Evolutionary conservation across 208 protist species (phyloP).

Genomic region (Wallacemonas sp.): DNA sequence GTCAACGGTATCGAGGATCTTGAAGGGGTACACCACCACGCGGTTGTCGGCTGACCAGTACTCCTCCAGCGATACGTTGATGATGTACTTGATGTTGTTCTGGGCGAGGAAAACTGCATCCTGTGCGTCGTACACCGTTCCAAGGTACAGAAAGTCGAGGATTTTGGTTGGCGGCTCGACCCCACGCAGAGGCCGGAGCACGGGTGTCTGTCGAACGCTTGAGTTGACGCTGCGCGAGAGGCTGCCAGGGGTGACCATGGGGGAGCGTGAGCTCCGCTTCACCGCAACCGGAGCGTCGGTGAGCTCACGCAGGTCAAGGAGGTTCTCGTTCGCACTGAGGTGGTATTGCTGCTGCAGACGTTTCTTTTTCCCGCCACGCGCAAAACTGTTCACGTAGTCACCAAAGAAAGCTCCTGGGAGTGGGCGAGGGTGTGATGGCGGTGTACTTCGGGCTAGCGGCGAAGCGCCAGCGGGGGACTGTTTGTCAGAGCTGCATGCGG

Average conservation of each 20-base stretch:
- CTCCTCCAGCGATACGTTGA: constrained; percentile 87
- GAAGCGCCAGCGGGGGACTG: not conserved
- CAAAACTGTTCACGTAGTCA: constrained; percentile 19
- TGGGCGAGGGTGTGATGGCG: constrained; percentile 15
- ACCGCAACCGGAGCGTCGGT: not conserved
- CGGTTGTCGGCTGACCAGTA: constrained; percentile 78
- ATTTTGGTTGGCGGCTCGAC: constrained; percentile 56
- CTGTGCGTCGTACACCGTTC: constrained; percentile 71
- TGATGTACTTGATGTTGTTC: constrained; percentile 71
- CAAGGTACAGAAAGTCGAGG: constrained; percentile 81
- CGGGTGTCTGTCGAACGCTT: constrained; percentile 9
- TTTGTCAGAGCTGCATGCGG: not conserved
- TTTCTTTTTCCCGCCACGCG: constrained; percentile 15
- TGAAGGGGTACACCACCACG: constrained; percentile 69
- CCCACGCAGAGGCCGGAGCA: constrained; percentile 8
- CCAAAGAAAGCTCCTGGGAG: constrained; percentile 8
- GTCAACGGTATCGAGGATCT: constrained; percentile 60
- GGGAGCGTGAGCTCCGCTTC: constrained; percentile 4
- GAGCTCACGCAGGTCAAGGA: constrained; percentile 24
- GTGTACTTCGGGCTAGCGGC: not conserved
- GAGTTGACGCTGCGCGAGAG: constrained; percentile 8
- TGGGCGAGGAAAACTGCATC: constrained; percentile 63
- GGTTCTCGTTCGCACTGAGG: constrained; percentile 15
- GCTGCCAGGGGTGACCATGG: not conserved
- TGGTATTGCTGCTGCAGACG: constrained; percentile 18